Base-by-base conservation (phyloP, 2,329 filamentous ascomycete species). In the Hypomyces perniciosus region DNA sequence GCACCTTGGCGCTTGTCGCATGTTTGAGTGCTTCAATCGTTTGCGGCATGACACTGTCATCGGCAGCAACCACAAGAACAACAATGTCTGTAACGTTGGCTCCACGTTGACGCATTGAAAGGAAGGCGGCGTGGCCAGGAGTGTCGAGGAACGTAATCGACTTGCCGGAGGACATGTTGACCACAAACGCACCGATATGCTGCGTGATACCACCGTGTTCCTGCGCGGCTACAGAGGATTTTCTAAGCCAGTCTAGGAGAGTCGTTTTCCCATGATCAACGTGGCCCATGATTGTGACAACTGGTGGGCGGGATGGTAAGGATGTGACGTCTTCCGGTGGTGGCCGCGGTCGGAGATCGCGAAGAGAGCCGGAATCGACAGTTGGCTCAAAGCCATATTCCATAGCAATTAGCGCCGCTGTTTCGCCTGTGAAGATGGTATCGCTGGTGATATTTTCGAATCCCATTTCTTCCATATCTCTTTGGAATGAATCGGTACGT, bases 241-340 rank as follows among this genome's bases (percentile, higher is more conserved):
- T 95, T 35, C 93, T 87, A 41, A 99, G 75, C 71, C 85, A 97
- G 65, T 99, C 93, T 8, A 99, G 76, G 39, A 99, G 84, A 0
- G 95, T 99, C 1, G 93, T 99, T 73, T 99, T 99, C 48, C 93
- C 93, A 67, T 99, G 93, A 65, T 99, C 95, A 60, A 99, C 93
- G 58, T 99, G 93, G 2, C 93, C 93, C 95, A 99, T 99, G 63
- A 99, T 99, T 0, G 95, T 97, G 37, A 99, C 91, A 34, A 99
- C 90, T 0, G 93, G 95, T 6, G 93, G 92, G 12, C 95, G 82
- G 33, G 74, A 69, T 2, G 90, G 90, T 6, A 96, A 69, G 10
- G 68, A 60, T 0, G 86, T 81, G 44, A 74, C 78, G 65, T 92
- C 88, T 61, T 84, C 83, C 7, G 82, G 80, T 28, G 77, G 72